Base-by-base conservation (phyloP, 1,139 yeast species). In the Geotrichum europaeum region DNA sequence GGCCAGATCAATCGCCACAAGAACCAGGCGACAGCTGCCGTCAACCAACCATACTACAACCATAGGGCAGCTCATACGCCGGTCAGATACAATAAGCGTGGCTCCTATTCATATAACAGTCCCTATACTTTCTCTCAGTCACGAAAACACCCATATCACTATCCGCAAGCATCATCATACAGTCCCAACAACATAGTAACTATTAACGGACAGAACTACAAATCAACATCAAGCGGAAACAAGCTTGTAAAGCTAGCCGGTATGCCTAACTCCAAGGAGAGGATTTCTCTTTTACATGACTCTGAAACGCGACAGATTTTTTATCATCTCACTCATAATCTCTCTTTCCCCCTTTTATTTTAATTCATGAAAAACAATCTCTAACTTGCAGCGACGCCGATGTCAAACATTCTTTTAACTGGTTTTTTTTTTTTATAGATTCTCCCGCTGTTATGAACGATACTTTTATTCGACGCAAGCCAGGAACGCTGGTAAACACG, bases 391-490 rank as follows among this genome's bases (percentile, higher is more conserved):
- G 47, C 18, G 47, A 40, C 24, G 22, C 47, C 22, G 22, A 18
- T 40, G 9, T 40, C 9, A n/a, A 40, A 40, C 47, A n/a, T 40
- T 40, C 13, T 6, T 40, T 40, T 40, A 40, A 40, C 47, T 34
- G 15, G 3, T 32, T 7, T 36, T 36, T 40, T 40, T 40, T 40
- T 15, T 40, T 40, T 40, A 40, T 15, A 40, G 47, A 40, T 40
- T 40, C 47, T 40, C 47, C 18, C 22, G n/a, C 47, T 40, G 18
- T 40, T 7, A 15, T 18, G 47, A 40, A 15, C 13, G 65, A 67
- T n/a, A 61, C 68, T 0, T 71, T 67, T 57, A 61, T 71, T 10
- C 66, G 73, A 51, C 65, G 68, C 49, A 70, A 69, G 58, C 67
- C 69, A 18, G 72, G 73, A 45, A 71, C 70, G 53, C 60, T 69